Base-by-base conservation (phyloP, 108 stramenopile species). In the Phaeodactylum tricornutum region DNA sequence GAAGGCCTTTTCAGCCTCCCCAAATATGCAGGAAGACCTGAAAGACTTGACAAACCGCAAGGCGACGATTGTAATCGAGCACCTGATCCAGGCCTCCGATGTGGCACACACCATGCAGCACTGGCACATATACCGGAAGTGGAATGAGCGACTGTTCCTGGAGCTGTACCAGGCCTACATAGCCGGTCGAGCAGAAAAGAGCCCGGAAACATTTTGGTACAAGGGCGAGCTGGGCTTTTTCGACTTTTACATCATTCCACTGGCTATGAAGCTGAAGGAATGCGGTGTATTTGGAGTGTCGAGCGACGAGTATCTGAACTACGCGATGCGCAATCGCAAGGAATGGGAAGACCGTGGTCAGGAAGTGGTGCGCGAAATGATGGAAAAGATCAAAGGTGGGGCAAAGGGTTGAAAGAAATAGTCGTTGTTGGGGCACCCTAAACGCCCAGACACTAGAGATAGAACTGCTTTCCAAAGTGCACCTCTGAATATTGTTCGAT, bases 181-280 rank as follows among this genome's bases (percentile, higher is more conserved):
- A 19, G 28, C 36, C 9, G 69, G 65, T 15, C 42, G 66, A 4
- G 66, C 49, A 20, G 64, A 57, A 8, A 58, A 25, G 22, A 55
- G 70, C 44, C 71, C 75, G 7, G 29, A 58, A n/a, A 38, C 33
- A 23, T 59, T 41, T 19, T 77, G 75, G 75, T 77, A 71, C 53
- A 51, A 71, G 30, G 72, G 72, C 53, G 59, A 77, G 59, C 44
- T 77, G 28, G 57, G 50, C 17, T 77, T 77, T 59, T 72, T 59
- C 43, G 65, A 72, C 39, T 46, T 66, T 34, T 77, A 77, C 41
- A 45, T 77, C 17, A 63, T 77, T 37, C 75, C 75, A 11, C 56
- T 77, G 29, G 67, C 75, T 17, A 66, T 57, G 43, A 77, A 71
- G 43, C 51, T 77, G 68, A 30, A 64, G 12, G 54, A 62, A 19